Evolutionary conservation across 352 stramenopile species (phyloP), one percentile per base, ranked within the genome.

Genomic region (Phytophthora hybrid): DNA sequence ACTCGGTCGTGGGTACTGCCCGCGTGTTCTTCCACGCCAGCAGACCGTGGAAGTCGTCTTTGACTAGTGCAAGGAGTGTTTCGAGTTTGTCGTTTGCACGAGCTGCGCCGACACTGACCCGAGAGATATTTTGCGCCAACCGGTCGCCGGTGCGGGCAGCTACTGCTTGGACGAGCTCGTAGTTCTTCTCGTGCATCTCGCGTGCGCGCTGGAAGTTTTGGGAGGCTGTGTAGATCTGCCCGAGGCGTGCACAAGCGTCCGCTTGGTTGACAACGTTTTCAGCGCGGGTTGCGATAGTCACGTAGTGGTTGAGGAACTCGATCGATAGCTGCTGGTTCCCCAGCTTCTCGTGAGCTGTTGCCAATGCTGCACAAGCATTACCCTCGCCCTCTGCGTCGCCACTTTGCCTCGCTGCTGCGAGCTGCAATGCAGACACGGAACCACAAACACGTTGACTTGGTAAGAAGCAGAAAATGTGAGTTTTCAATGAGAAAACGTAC

Each of bases 101-200:
- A 16, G 88, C 85, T 0, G 84, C 86, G 1, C 90, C 88, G 8
- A 94, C 79, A 54, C 86, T 92, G 59, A 94, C 86, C 0, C 87
- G 85, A 14, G 88, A 79, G 11, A 80, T 84, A 69, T 96, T 94
- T 18, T 92, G 76, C 4, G 78, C 66, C 10, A 79, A 77, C 8
- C 72, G 53, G 37, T 94, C 84, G 10, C 69, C 71, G 0, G 81
- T 78, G 39, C 75, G 79, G 11, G 81, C 64, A 9, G 77, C 77
- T 44, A 90, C 73, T 11, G 76, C 82, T 26, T 86, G 85, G 9
- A 93, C 80, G 19, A 97, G 76, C 68, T 97, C 89, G 65, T 98
- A 95, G 75, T 95, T 97, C 44, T 95, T 93, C 65, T 97, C 90
- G 71, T 95, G 95, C 81, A 95, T 97, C 65, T 97, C 87, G 1